A percentile compares a stretch with the other conserved stretches of the same genome.
phyloP scores from a whole-genome alignment of 2,329 filamentous ascomycete species.

The Talaromyces atroroseus region DNA sequence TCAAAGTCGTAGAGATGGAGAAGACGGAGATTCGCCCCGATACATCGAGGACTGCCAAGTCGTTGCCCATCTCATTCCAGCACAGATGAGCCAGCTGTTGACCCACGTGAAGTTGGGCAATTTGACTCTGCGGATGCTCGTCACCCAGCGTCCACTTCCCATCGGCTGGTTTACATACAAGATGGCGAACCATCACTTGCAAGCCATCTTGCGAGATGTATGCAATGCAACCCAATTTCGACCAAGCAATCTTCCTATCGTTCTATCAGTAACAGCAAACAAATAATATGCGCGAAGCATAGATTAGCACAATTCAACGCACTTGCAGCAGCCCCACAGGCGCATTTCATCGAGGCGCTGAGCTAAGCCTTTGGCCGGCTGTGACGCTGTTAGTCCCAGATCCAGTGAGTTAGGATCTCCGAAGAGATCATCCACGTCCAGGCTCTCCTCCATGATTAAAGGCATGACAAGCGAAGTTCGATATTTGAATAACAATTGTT shows the following conservation, averaged over 20 bases:
- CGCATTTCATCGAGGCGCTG: constrained; percentile 72
- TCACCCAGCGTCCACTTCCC: constrained; percentile 73
- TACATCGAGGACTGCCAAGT: constrained; percentile 77
- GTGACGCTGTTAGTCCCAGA: constrained; percentile 52
- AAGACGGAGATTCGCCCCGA: constrained; percentile 72
- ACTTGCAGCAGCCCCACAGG: constrained; percentile 75
- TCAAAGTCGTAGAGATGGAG: constrained; percentile 65
- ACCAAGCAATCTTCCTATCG: constrained; percentile 75
- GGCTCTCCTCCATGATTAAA: constrained; percentile 49
- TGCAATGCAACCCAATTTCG: constrained; percentile 78
- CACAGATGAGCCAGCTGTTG: constrained; percentile 71
- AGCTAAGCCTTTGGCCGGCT: constrained; percentile 61
- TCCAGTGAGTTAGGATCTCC: constrained; percentile 57
- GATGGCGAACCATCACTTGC: constrained; percentile 65
- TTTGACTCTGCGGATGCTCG: constrained; percentile 58
- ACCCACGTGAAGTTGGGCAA: constrained; percentile 57
- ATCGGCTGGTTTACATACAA: constrained; percentile 63
- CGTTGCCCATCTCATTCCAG: constrained; percentile 72
- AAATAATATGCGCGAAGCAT: neutral
- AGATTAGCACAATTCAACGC: constrained; percentile 35
- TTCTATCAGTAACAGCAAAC: constrained; percentile 19
- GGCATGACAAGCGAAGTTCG: constrained; percentile 32
- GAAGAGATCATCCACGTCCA: constrained; percentile 69
- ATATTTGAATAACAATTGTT: neutral
- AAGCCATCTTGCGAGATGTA: constrained; percentile 68